Base-by-base conservation (phyloP, 495 filamentous ascomycete species). In the Talaromyces proteolyticus region DNA sequence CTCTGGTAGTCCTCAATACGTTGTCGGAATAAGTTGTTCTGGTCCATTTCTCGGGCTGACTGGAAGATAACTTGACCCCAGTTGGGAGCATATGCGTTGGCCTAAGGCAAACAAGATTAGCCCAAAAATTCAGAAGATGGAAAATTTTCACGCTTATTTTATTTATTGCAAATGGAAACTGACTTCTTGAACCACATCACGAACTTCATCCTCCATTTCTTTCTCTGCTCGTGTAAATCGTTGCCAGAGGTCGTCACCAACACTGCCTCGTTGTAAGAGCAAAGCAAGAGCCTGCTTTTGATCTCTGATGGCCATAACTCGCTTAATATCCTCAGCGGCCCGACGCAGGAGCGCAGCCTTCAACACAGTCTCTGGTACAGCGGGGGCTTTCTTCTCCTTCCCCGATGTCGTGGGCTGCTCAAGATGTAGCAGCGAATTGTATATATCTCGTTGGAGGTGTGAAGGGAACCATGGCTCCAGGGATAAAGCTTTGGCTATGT, bases 41-140 rank as follows among this genome's bases (percentile, higher is more conserved):
- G 81, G 47, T 83, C 76, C 74, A 91, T 91, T 62, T 91, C 87
- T 52, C 87, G 87, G 37, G 93, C 94, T 19, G 86, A 88, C 67
- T 98, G 93, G 77, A 98, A 98, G 61, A 98, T 96, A 20, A 76
- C 81, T 58, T 91, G 85, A 55, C 93, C 93, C 93, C 93, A 98
- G 57, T 82, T 82, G 10, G 88, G 81, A 4, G 76, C 69, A 52
- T 95, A 86, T 19, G 86, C 91, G 61, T 97, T 98, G 47, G 93
- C 93, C 88, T 87, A 34, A 14, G 22, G 7, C 4, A 14, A 5
- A 19, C 24, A 40, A 51, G 24, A 17, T 39, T 41, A 18, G 55
- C 46, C 54, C 19, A 21, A 46, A 49, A 1, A 29, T 26, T 3
- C 19, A 18, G 20, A 29, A 19, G 12, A 41, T 20, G 40, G 40